A percentile compares a stretch with the other conserved stretches of the same genome.
Conservation (phyloP, 164 flowering plant species). For the Vitis amurensis region DNA sequence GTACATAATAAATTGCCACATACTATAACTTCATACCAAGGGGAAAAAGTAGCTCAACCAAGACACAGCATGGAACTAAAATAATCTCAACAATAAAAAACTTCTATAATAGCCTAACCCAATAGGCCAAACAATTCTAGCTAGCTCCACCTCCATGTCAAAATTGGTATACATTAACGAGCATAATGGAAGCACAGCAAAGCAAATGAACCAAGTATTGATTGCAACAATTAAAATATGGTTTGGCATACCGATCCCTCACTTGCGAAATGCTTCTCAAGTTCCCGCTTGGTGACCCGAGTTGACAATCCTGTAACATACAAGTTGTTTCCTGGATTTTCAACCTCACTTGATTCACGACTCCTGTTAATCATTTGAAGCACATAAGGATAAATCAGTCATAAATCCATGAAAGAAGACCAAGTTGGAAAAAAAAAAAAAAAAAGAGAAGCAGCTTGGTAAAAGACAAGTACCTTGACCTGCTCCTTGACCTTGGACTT, state of each 20-base stretch:
- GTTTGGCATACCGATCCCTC: conserved; percentile 64
- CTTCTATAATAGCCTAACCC: too few relatives aligned
- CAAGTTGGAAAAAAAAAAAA: too few relatives aligned
- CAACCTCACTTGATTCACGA: conserved; percentile 52
- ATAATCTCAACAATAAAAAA: too few relatives aligned
- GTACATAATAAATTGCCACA: background rate
- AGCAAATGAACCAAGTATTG: background rate
- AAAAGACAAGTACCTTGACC: conserved; percentile 45
- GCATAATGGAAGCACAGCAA: background rate
- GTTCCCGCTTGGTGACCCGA: conserved; percentile 71
- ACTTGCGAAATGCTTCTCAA: conserved; percentile 78
- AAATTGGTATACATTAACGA: background rate
- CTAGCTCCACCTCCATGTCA: too few relatives aligned
- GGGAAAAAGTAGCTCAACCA: too few relatives aligned
- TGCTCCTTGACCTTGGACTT: conserved; percentile 46
- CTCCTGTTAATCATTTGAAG: conserved; percentile 43
- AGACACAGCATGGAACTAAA: too few relatives aligned
- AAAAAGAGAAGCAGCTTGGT: background rate
- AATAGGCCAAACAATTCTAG: too few relatives aligned
- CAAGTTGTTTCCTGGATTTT: conserved; percentile 90
- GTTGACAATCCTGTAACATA: conserved; percentile 91
- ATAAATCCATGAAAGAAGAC: too few relatives aligned
- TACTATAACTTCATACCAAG: background rate
- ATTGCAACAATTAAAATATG: background rate
- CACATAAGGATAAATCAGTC: background rate